Evolutionary conservation across 768 basidiomycete species (phyloP).

Genomic region (Dictyophora rubrovolvata): DNA sequence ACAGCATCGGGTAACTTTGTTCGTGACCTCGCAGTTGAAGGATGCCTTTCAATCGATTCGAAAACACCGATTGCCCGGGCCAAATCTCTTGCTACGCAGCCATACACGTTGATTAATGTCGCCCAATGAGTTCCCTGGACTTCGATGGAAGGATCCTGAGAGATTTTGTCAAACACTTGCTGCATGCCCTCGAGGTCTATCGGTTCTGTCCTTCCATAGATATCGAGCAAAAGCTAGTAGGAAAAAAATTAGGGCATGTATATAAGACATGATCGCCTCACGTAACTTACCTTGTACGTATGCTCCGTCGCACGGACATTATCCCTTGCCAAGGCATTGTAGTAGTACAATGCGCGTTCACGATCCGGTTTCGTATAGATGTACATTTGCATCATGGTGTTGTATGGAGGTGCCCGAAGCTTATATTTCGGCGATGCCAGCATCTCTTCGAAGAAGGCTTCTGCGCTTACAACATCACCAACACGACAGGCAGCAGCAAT

Average conservation of each 20-base stretch:
- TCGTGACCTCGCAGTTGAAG: slow-evolving; percentile 26
- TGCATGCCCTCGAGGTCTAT: slow-evolving; percentile 67
- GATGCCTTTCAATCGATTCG: slow-evolving; percentile 55
- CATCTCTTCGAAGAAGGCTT: slow-evolving; percentile 84
- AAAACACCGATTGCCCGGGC: slow-evolving; percentile 70
- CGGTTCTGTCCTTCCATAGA: slow-evolving; percentile 79
- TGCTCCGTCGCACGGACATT: slow-evolving; percentile 71
- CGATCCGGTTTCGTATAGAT: slow-evolving; percentile 85
- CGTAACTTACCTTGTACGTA: slow-evolving; percentile 73
- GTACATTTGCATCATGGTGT: slow-evolving; percentile 98
- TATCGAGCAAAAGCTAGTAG: slow-evolving; percentile 74
- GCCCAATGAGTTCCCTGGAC: slow-evolving; percentile 66
- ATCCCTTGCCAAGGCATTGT: slow-evolving; percentile 49
- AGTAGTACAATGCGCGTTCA: slow-evolving; percentile 64
- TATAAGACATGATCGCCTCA: background rate
- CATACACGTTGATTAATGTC: slow-evolving; percentile 80
- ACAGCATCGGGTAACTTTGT: slow-evolving; percentile 62
- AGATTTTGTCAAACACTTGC: slow-evolving; percentile 50
- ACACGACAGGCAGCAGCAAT: slow-evolving; percentile 92
- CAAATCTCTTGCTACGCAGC: slow-evolving; percentile 68
- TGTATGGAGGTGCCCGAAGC: slow-evolving; percentile 89
- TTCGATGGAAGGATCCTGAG: slow-evolving; percentile 33
- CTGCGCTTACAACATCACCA: slow-evolving; percentile 76
- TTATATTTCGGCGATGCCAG: slow-evolving; percentile 56
- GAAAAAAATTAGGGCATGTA: slow-evolving; percentile 3